A percentile compares a stretch with the other conserved stretches of the same genome.
phyloP scores from a whole-genome alignment of 495 filamentous ascomycete genomes.

The Echria macrotheca region DNA sequence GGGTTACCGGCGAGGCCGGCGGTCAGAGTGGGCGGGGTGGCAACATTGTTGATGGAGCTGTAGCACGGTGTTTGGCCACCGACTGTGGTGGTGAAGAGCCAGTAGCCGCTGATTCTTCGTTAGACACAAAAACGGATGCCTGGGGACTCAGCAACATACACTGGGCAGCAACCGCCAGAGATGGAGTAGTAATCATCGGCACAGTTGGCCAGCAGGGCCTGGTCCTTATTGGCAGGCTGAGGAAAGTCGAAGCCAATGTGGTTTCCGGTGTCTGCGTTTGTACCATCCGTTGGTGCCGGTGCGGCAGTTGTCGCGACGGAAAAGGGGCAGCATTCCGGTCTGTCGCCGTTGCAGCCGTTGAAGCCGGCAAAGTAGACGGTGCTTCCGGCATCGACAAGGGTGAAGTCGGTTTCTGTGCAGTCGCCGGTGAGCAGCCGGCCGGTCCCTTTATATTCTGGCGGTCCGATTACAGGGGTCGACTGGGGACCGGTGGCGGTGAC shows the following conservation, averaged over 20 bases:
- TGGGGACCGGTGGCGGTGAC: slow-evolving; percentile 10
- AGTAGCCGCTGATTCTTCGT: slow-evolving; percentile 14
- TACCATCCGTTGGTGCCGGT: background rate
- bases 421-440: slow-evolving; percentile 19
- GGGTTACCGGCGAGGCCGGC: slow-evolving; percentile 7
- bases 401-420: slow-evolving; percentile 22
- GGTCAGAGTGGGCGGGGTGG: slow-evolving; percentile 16
- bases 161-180: slow-evolving; percentile 24
- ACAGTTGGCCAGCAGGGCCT: slow-evolving; percentile 11
- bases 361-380: slow-evolving; percentile 24
- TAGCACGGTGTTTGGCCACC: slow-evolving; percentile 26
- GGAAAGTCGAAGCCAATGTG: slow-evolving; percentile 16
- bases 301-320: slow-evolving; percentile 9
- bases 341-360: slow-evolving; percentile 21
- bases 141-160: slow-evolving; percentile 12
- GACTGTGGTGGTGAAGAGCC: slow-evolving; percentile 19
- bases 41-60: slow-evolving; percentile 9
- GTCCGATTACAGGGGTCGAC: too few relatives aligned
- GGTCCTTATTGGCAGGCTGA: slow-evolving; percentile 10
- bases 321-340: slow-evolving; percentile 27
- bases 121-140: background rate
- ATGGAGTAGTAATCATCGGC: slow-evolving; percentile 28
- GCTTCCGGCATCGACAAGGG: slow-evolving; percentile 21
- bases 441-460: slow-evolving; percentile 16
- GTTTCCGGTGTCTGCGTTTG: background rate